Evolutionary conservation across 495 filamentous ascomycete species (phyloP).

Genomic region (Bacidia gigantensis): DNA sequence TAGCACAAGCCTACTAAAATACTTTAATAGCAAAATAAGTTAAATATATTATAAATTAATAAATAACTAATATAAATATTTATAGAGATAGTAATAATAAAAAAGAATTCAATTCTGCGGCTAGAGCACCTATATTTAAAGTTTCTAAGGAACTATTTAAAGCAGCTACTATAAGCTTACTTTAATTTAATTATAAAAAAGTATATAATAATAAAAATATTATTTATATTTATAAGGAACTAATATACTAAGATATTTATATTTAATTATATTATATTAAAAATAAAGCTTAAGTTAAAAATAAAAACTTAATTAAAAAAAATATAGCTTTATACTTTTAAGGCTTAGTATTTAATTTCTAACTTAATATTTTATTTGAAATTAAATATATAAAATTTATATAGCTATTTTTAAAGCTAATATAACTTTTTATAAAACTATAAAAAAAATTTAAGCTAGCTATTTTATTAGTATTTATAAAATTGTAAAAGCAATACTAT

Average conservation of each 20-base stretch:
- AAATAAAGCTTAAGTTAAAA: background rate
- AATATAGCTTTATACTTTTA: background rate
- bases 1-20: background rate
- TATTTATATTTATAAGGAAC: background rate
- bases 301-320: background rate
- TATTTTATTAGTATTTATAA: conserved; percentile 5
- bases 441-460: conserved; percentile 1
- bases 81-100: too few relatives aligned
- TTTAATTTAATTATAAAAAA: background rate
- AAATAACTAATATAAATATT: too few relatives aligned
- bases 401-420: background rate
- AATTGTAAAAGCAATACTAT: background rate
- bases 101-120: too few relatives aligned
- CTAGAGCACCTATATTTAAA: background rate
- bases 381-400: background rate
- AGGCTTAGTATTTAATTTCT: background rate
- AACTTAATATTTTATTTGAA: background rate
- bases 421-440: background rate
- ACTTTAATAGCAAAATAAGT: background rate
- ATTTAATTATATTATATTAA: background rate
- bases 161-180: background rate
- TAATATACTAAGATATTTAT: background rate
- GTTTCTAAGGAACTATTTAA: background rate
- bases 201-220: background rate
- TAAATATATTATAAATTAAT: background rate